Base-by-base conservation (phyloP, 768 basidiomycete species). In the Cubamyces sp. region DNA sequence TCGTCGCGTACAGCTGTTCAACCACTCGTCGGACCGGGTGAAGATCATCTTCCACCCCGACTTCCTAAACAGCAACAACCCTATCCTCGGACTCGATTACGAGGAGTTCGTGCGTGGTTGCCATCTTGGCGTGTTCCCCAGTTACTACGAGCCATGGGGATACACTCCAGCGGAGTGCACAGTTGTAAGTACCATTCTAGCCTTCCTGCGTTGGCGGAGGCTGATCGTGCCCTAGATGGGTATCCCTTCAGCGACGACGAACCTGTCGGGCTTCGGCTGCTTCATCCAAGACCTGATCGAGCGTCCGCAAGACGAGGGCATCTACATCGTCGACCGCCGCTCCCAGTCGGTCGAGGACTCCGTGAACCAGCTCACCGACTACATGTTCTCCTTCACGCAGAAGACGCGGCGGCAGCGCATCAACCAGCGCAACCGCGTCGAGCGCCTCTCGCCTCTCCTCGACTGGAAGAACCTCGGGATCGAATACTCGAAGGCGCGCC, bases 281-380 rank as follows among this genome's bases (percentile, higher is more conserved):
- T 98, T 97, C 81, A 96, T 98, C 92, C 94, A 96, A 75, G 97
- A 99, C 72, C 81, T 98, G 25, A 95, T 99, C 67, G 96, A 99
- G 66, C 85, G 87, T 15, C 94, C 96, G 0, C 86, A 94, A 64
- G 95, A 96, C 56, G 96, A 98, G 74, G 95, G 95, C 0, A 94
- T 92, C 78, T 98, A 97, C 75, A 98, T 98, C 73, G 88, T 98
- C 67, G 96, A 98, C 73, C 85, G 97, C 42, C 87, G 96, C 53
- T 83, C 84, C 76, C 87, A 94, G 71, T 91, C 90, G 18, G 86
- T 96, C 49, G 95, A 98, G 68, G 94, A 97, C 51, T 92, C 94
- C 3, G 92, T 96, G 69, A 88, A 82, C 76, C 88, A 90, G 72
- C 86, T 99, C 47, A 81, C 90, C 6, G 84, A 85, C 45, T 75